Base-by-base conservation (phyloP, 2,329 filamentous ascomycete species). In the Monosporascus sp. region DNA sequence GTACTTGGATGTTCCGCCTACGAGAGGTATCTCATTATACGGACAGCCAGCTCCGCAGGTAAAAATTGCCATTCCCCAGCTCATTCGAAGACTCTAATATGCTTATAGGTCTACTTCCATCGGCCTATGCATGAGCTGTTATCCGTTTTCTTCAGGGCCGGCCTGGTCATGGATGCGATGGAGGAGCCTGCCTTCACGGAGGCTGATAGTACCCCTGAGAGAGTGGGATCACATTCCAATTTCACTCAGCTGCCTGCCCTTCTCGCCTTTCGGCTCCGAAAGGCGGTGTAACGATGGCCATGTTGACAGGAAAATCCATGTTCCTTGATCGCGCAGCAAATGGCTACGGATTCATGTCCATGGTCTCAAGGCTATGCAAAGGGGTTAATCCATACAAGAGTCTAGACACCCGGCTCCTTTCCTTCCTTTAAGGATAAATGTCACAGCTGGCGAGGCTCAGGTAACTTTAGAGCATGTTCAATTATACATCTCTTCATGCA, bases 151-250 rank as follows among this genome's bases (percentile, higher is more conserved):
- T 76, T 77, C 60, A 62, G 62, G 25, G 64, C 60, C 2, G 71
- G 70, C 0, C 58, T 79, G 25, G 69, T 74, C 6, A 64, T 78
- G 59, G 76, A 78, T 56, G 71, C 66, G 3, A 62, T 79, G 47
- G 74, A 78, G 50, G 77, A 79, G 62, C 72, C 73, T 1, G 71
- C 72, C 2, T 78, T 79, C 51, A 66, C 62, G 2, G 63, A 71
- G 18, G 70, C 69, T 7, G 68, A 72, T 44, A 55, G 49, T 0
- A 58, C 65, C 14, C 46, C 60, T 1, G 48, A 57, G 5, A 63
- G 69, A 24, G 57, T 69, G 6, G 65, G 73, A 49, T 64, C 69
- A 0, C 70, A 65, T 27, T 60, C 63, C 48, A 77, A 77, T 57
- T 78, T 61, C 53, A 64, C 64, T 24, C 69, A 75, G 58, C 54